A percentile compares a stretch with the other conserved stretches of the same genome.
These are phyloP conservation scores for Alopecurus myosuroides DNA, from an alignment of 176 grass and related monocot genomes.

Conservation along the genomic window DNA sequence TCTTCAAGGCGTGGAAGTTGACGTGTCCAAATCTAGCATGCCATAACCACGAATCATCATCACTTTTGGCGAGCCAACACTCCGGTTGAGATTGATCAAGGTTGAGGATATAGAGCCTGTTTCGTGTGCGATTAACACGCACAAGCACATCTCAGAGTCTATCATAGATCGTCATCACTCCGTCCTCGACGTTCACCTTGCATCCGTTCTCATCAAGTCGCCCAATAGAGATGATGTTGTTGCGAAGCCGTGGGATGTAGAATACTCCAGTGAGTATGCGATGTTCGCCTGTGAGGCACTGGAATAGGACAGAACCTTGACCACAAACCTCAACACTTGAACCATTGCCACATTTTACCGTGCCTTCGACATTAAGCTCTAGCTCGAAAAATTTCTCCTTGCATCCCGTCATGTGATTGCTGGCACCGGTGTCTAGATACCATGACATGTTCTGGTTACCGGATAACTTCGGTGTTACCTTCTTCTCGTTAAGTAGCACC, in stretches of 20 bases:
- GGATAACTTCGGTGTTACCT: not conserved
- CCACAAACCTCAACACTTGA: not conserved
- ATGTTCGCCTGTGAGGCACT: not conserved
- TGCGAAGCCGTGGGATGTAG: not conserved
- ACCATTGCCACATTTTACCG: no score
- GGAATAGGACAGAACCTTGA: not conserved
- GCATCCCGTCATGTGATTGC: not conserved
- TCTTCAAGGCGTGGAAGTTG: not conserved
- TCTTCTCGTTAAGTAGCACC: no score
- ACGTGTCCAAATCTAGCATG: not conserved
- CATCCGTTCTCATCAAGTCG: not conserved
- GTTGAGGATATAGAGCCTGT: no score
- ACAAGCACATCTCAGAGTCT: not conserved
- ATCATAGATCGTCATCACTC: not conserved
- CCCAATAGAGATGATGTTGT: not conserved
- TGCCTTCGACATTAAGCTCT: no score
- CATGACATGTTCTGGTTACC: not conserved
- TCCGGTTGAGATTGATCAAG: not conserved
- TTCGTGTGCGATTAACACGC: not conserved
- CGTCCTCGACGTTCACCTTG: not conserved
- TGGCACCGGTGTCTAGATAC: not conserved
- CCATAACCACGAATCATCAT: not conserved
- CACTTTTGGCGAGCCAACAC: not conserved
- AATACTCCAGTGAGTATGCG: not conserved
- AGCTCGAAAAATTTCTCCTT: no score